Conservation (phyloP, 2,329 filamentous ascomycete genomes). For the Dactylonectria macrodidyma region DNA sequence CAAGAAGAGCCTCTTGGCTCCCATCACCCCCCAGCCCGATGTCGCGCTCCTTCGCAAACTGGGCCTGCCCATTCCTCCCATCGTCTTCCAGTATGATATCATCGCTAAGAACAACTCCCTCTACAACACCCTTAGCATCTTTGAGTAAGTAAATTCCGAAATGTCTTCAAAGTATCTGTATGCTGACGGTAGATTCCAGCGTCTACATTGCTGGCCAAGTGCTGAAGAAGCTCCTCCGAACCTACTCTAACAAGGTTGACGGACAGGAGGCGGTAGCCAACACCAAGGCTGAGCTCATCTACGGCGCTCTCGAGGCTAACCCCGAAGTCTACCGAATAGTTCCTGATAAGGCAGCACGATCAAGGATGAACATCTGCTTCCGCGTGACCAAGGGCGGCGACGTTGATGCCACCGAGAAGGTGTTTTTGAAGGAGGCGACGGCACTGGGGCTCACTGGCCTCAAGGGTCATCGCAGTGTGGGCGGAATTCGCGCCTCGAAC, state of each 20-base stretch:
- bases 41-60: constrained; percentile 80
- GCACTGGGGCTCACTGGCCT: constrained; percentile 80
- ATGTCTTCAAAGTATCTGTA: not conserved
- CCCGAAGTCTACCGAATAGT: constrained; percentile 83
- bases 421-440: constrained; percentile 82
- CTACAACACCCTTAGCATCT: constrained; percentile 96
- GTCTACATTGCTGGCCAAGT: constrained; percentile 94
- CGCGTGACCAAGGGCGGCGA: constrained; percentile 74
- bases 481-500: constrained; percentile 81
- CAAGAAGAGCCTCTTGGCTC: constrained; percentile 84
- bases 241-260: constrained; percentile 77
- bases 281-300: constrained; percentile 83
- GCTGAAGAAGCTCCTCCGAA: constrained; percentile 79
- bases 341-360: constrained; percentile 81
- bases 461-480: constrained; percentile 88
- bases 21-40: constrained; percentile 74
- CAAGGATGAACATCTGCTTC: constrained; percentile 97
- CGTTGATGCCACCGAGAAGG: constrained; percentile 80
- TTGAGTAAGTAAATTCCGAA: constrained; percentile 69
- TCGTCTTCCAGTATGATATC: constrained; percentile 86
- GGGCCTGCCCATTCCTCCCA: constrained; percentile 82
- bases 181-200: constrained; percentile 57
- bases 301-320: constrained; percentile 81
- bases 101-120: constrained; percentile 94
- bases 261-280: constrained; percentile 83